Base-by-base conservation (phyloP, 2,329 filamentous ascomycete genomes). In the Amesomyces nigricolor region DNA sequence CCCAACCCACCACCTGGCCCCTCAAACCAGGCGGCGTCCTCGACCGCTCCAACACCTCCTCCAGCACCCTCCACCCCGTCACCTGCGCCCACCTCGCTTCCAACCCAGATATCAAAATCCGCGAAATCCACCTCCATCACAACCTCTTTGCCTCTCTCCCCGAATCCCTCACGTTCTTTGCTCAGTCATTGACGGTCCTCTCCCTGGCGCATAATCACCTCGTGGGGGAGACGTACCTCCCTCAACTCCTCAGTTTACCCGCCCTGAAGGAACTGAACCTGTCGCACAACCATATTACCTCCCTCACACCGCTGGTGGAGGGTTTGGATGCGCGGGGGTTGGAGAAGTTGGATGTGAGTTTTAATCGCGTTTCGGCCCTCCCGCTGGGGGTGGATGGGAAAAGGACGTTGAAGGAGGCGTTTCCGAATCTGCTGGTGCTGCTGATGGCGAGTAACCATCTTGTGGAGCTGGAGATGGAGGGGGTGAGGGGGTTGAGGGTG, bases 361-460 rank as follows among this genome's bases (percentile, higher is more conserved):
- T 87, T 61, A 97, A 97, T 68, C 84, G 87, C n/a, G 73, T 97
- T 30, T 80, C 83, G 0, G 78, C 79, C 0, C 75, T 96, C 0
- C 89, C 91, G 0, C 62, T 68, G 2, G 68, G 60, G 43, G 61
- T 59, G 6, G 54, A 26, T 5, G 22, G 22, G 22, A 6, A 5
- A 26, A 26, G 6, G 22, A 53, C 68, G 22, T 73, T 96, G 6
- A 84, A 84, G 51, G 72, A 79, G 6, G 74, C 73, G 1, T 96
- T 90, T 67, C 89, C 90, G 0, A 77, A 75, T 6, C 76, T 96
- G 42, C 79, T 78, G 1, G 82, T 87, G 0, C 75, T 97, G 9
- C 74, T 92, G 16, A 86, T 84, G 1, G 81, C 85, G 3, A 90
- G 95, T 70, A 97, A 97, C 68, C 83, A 85, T 61, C 79, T 96